Percentiles rank a stretch among this genome's conserved stretches.
Conservation (phyloP, 2,329 filamentous ascomycete genomes). For the Bipolaris victoriae region DNA sequence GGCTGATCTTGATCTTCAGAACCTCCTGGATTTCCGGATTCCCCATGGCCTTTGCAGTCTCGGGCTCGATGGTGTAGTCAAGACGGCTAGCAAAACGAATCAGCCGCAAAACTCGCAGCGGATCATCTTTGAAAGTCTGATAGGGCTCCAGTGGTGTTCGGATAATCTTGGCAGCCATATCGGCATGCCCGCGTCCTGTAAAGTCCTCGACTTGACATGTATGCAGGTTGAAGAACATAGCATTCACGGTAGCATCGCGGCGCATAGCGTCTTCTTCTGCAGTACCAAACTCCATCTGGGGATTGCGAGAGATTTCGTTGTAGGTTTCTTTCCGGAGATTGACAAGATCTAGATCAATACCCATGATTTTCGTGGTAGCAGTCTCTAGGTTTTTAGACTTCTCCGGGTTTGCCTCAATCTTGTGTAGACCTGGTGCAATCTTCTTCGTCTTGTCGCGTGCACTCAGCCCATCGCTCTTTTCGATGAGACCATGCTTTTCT, state of each 20-base stretch:
- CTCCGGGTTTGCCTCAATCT: conserved; percentile 89
- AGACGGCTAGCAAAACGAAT: conserved; percentile 90
- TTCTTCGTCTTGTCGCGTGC: conserved; percentile 59
- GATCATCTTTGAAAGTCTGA: conserved; percentile 94
- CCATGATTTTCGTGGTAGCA: conserved; percentile 82
- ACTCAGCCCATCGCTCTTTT: conserved; percentile 46
- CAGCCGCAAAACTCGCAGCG: conserved; percentile 81
- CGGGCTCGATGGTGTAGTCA: conserved; percentile 75
- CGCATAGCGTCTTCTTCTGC: conserved; percentile 87
- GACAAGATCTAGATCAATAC: conserved; percentile 89
- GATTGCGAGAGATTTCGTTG: conserved; percentile 84
- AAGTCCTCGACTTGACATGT: conserved; percentile 83
- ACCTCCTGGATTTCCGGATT: conserved; percentile 78
- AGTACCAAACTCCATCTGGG: conserved; percentile 91
- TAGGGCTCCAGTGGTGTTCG: conserved; percentile 85
- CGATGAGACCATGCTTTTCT: conserved; percentile 63
- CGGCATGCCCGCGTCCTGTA: conserved; percentile 72
- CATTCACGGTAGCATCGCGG: conserved; percentile 92
- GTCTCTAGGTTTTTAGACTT: conserved; percentile 97
- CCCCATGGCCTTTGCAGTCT: conserved; percentile 75
- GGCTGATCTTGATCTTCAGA: conserved; percentile 86
- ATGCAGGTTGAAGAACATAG: conserved; percentile 93
- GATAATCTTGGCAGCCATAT: conserved; percentile 75
- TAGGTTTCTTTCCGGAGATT: conserved; percentile 94
- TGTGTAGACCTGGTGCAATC: conserved; percentile 75